Percentiles rank a stretch among this genome's conserved stretches.
These are phyloP conservation scores for Cladosporium oxysporum DNA, from an alignment of 2,329 filamentous ascomycete species.

Conservation along the genomic window DNA sequence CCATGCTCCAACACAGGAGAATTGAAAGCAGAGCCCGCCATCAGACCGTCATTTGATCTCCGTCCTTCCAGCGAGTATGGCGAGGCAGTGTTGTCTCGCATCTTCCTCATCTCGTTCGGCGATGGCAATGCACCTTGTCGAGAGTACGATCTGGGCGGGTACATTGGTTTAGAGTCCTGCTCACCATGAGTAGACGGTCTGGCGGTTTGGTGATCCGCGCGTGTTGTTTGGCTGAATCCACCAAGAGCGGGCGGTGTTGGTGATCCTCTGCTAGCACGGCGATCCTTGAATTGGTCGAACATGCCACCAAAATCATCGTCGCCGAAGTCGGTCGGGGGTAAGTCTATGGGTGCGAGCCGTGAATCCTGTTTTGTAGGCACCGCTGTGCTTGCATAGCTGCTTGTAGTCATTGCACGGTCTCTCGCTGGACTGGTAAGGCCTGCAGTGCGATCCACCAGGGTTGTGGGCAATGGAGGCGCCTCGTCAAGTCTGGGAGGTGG, in stretches of 20 bases:
- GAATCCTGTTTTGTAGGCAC: constrained; percentile 32
- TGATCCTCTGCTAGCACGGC: constrained; percentile 12
- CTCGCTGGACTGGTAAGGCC: constrained; percentile 30
- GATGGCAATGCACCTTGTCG: constrained; percentile 34
- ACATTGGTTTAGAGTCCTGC: constrained; percentile 38
- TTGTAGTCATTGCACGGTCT: constrained; percentile 45
- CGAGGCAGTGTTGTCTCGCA: constrained; percentile 31
- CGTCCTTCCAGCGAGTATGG: constrained; percentile 37
- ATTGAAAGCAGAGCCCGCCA: constrained; percentile 31
- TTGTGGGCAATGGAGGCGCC: constrained; percentile 9
- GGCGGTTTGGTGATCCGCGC: constrained; percentile 3
- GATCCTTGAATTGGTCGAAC: constrained; percentile 30
- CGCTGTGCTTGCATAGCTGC: constrained; percentile 45
- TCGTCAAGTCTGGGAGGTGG: constrained; percentile 15
- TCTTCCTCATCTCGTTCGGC: constrained; percentile 24
- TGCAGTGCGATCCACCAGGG: constrained; percentile 17
- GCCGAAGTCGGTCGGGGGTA: constrained; percentile 36
- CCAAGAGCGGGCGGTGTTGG: not conserved
- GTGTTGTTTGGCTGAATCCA: constrained; percentile 28
- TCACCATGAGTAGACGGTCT: constrained; percentile 20
- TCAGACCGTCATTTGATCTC: constrained; percentile 36
- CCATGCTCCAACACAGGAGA: constrained; percentile 32
- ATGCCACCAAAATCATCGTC: constrained; percentile 39
- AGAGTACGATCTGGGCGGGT: constrained; percentile 36
- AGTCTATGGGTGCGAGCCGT: constrained; percentile 25